Evolutionary conservation across 2,329 filamentous ascomycete species (phyloP).

Genomic region (Paracoccidioides brasiliensis): DNA sequence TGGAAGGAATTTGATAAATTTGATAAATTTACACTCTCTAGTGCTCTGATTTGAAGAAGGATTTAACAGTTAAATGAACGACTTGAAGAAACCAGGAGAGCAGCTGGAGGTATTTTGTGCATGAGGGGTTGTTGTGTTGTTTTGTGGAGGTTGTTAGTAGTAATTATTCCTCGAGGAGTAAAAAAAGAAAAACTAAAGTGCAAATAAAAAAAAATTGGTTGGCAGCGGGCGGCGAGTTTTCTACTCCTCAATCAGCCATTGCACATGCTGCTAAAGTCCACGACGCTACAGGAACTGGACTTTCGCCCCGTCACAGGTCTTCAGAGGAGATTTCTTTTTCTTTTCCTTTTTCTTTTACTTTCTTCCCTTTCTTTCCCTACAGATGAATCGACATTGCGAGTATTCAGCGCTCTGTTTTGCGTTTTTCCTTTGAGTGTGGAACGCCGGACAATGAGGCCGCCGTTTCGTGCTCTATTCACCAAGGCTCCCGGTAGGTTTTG

Average conservation of each 20-base stretch:
- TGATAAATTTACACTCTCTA: background rate
- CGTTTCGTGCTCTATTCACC: conserved; percentile 14
- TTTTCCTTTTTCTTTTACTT: background rate
- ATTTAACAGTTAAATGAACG: background rate
- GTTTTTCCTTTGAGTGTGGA: background rate
- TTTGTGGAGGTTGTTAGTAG: background rate
- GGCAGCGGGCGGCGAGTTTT: conserved; percentile 1
- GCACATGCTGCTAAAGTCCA: background rate
- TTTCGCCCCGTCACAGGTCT: background rate
- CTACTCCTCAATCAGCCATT: background rate
- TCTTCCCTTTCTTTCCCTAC: background rate
- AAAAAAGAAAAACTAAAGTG: background rate
- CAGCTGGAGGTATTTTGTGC: background rate
- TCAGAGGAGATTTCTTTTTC: background rate
- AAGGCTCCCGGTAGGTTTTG: conserved; percentile 25
- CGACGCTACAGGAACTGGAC: background rate
- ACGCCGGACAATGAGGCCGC: conserved; percentile 18
- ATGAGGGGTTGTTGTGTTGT: background rate
- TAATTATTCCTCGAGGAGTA: too few species aligned
- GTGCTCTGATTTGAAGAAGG: background rate
- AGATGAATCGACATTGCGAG: background rate
- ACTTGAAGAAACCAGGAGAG: background rate
- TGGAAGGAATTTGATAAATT: background rate
- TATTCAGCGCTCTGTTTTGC: background rate
- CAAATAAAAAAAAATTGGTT: conserved; percentile 1